Conservation (phyloP, 108 stramenopile species). For the Discostella pseudostelligera region DNA sequence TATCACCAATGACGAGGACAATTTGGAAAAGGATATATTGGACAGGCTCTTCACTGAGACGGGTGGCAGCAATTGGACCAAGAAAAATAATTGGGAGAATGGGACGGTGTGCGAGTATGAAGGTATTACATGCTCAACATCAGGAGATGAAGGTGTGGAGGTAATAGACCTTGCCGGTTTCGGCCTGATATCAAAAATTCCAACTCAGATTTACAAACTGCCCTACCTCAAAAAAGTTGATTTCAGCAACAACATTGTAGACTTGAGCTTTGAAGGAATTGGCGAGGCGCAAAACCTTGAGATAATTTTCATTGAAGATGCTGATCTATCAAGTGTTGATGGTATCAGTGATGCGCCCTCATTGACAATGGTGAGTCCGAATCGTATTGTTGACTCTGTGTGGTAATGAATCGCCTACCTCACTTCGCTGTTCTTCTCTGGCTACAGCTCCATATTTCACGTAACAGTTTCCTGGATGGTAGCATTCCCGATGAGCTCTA, state of each 20-base stretch:
- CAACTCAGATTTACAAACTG: conserved; percentile 61
- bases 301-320: conserved; percentile 56
- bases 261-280: conserved; percentile 61
- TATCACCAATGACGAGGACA: conserved; percentile 37
- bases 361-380: conserved; percentile 30
- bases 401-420: background rate
- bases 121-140: conserved; percentile 59
- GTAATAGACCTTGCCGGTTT: conserved; percentile 54
- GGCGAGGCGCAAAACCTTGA: conserved; percentile 51
- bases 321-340: conserved; percentile 49
- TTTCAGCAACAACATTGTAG: conserved; percentile 64
- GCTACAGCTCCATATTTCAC: conserved; percentile 54
- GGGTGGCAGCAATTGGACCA: conserved; percentile 59
- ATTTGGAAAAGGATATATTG: conserved; percentile 47
- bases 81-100: conserved; percentile 56
- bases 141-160: conserved; percentile 47
- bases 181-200: conserved; percentile 57
- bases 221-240: conserved; percentile 58
- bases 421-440: background rate
- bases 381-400: background rate
- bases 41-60: conserved; percentile 59
- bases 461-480: conserved; percentile 52
- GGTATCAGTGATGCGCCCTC: conserved; percentile 63
- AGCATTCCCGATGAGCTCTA: conserved; percentile 67
- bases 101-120: conserved; percentile 66